Evolutionary conservation across 2,329 filamentous ascomycete species (phyloP).

Genomic region (Fusarium goolgardi): DNA sequence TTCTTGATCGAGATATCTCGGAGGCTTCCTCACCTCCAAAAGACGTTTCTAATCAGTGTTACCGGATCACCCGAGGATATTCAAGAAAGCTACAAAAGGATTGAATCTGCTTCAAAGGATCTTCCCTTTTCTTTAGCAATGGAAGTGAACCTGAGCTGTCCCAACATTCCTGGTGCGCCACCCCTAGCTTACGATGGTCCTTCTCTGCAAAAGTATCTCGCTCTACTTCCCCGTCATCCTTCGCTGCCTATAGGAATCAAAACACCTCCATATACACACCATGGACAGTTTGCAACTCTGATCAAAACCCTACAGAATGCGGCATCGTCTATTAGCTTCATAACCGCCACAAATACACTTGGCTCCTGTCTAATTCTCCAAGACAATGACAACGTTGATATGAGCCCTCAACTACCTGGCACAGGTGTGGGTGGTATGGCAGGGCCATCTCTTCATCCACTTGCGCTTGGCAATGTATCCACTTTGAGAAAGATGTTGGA

Average conservation of each 20-base stretch:
- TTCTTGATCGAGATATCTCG: constrained; percentile 63
- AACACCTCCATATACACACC: constrained; percentile 80
- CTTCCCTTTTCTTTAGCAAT: constrained; percentile 68
- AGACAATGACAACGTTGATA: constrained; percentile 14
- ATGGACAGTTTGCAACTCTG: constrained; percentile 71
- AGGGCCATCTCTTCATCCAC: constrained; percentile 76
- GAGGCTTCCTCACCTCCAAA: constrained; percentile 49
- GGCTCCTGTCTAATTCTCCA: constrained; percentile 73
- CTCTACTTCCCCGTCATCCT: constrained; percentile 55
- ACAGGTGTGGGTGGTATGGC: constrained; percentile 77
- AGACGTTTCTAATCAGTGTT: constrained; percentile 76
- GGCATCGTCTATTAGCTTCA: constrained; percentile 65
- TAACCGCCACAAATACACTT: constrained; percentile 79
- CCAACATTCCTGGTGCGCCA: constrained; percentile 75
- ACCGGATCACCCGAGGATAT: constrained; percentile 73
- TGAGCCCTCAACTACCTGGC: constrained; percentile 61
- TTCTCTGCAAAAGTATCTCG: constrained; percentile 67
- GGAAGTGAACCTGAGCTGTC: constrained; percentile 83
- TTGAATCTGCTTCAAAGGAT: constrained; percentile 55
- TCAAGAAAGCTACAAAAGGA: constrained; percentile 63
- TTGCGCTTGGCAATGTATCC: constrained; percentile 80
- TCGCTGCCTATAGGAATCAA: constrained; percentile 70
- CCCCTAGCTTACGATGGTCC: constrained; percentile 75
- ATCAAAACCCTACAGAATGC: constrained; percentile 60
- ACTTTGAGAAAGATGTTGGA: constrained; percentile 72